A percentile compares a stretch with the other conserved stretches of the same genome.
These are phyloP conservation scores for Mycena capillaripes DNA, from an alignment of 768 basidiomycete genomes.

Conservation along the genomic window DNA sequence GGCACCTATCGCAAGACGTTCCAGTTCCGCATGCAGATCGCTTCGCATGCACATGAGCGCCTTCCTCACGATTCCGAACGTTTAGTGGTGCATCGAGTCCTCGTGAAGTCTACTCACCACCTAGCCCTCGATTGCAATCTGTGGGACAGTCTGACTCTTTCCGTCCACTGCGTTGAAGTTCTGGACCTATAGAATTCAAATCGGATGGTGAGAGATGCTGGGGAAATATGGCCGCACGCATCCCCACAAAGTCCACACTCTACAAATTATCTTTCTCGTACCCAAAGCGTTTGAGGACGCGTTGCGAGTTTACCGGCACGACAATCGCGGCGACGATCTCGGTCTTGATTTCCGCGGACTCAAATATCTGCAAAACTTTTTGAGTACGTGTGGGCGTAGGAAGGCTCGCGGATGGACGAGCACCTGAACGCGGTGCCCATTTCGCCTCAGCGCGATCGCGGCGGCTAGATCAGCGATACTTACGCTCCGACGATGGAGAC, in stretches of 20 bases:
- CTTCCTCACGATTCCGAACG: not conserved
- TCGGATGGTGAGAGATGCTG: not conserved
- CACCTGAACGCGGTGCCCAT: no score
- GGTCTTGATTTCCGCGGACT: no score
- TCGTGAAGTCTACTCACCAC: not conserved
- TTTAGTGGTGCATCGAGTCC: not conserved
- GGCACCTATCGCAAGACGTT: no score
- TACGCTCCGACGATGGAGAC: no score
- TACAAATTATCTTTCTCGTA: conserved; percentile 2
- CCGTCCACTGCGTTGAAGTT: not conserved
- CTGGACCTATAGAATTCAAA: not conserved
- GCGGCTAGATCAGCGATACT: no score
- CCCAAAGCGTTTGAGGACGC: conserved; percentile 4
- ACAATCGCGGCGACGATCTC: conserved; percentile 18
- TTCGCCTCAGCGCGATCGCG: no score
- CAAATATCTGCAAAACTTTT: not conserved
- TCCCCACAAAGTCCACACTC: not conserved
- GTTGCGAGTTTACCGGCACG: not conserved
- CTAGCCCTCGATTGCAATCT: not conserved
- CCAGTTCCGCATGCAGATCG: conserved; percentile 5
- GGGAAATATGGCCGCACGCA: not conserved
- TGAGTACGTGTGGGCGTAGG: no score
- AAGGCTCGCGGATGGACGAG: no score
- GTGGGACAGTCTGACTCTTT: not conserved
- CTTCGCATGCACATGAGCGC: not conserved